Evolutionary conservation across 2,329 filamentous ascomycete species (phyloP).

Genomic region (Fusarium virguliforme): DNA sequence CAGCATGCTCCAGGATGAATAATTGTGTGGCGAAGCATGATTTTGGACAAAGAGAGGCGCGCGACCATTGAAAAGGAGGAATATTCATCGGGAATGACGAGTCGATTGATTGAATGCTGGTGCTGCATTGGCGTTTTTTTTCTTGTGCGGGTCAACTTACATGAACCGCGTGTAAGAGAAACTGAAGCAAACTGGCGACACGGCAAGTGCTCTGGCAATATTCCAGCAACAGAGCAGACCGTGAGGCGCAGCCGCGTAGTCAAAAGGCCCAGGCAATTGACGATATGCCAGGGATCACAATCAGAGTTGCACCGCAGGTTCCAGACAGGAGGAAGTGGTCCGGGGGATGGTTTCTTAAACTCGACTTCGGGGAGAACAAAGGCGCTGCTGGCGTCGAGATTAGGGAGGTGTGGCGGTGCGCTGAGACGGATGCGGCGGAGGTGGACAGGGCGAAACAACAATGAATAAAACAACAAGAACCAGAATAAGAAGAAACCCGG

Average conservation of each 20-base stretch:
- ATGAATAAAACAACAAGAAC: conserved; percentile 11
- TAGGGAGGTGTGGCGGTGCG: conserved; percentile 23
- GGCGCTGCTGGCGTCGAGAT: conserved; percentile 30
- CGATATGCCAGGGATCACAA: conserved; percentile 32
- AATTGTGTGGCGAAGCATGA: conserved; percentile 32
- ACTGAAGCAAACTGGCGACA: conserved; percentile 39
- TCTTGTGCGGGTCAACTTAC: conserved; percentile 42
- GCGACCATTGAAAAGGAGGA: background rate
- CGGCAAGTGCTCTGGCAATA: conserved; percentile 56
- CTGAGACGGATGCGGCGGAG: conserved; percentile 10
- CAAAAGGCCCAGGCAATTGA: conserved; percentile 33
- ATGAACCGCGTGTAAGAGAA: conserved; percentile 33
- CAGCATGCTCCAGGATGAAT: conserved; percentile 38
- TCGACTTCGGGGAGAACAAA: conserved; percentile 16
- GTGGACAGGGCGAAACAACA: conserved; percentile 20
- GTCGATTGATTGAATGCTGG: background rate
- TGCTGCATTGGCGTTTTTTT: conserved; percentile 6
- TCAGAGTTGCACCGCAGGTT: conserved; percentile 39
- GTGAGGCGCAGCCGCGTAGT: conserved; percentile 42
- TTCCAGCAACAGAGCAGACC: conserved; percentile 58
- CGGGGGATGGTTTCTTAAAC: conserved; percentile 25
- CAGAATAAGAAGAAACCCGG: conserved; percentile 17
- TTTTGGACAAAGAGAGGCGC: background rate
- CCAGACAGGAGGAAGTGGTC: conserved; percentile 24
- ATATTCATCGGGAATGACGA: background rate